A percentile compares a stretch with the other conserved stretches of the same genome.
phyloP scores from a whole-genome alignment of 1,284 basidiomycete genomes.

The Porogramme epimiltina region DNA sequence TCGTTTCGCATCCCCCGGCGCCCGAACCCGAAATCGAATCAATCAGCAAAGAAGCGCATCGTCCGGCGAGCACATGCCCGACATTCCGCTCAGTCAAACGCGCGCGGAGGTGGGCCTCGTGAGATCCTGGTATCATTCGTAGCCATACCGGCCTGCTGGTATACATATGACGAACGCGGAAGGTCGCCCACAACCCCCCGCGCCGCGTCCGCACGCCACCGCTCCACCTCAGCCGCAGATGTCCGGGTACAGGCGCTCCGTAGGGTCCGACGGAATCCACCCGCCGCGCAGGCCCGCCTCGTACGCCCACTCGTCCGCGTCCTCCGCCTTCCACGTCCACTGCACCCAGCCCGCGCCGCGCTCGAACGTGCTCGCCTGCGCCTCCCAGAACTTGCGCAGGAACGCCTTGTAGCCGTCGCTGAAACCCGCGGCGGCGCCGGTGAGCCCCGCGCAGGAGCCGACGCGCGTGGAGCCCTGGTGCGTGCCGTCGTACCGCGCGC shows the following conservation, averaged over 20 bases:
- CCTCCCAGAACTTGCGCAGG: constrained; percentile 84
- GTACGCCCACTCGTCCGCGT: constrained; percentile 78
- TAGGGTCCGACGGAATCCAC: constrained; percentile 79
- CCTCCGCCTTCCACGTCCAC: constrained; percentile 63
- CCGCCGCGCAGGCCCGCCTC: constrained; percentile 76
- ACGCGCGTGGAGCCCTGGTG: constrained; percentile 65
- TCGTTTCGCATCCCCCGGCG: too few species aligned
- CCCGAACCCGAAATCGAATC: too few species aligned
- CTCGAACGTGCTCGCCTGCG: constrained; percentile 63
- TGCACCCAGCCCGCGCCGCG: constrained; percentile 72
- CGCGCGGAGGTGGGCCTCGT: too few species aligned
- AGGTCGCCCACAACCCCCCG: too few species aligned
- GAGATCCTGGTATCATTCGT: too few species aligned
- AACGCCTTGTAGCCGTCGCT: constrained; percentile 82
- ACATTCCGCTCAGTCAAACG: too few species aligned
- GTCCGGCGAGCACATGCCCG: too few species aligned
- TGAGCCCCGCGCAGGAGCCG: constrained; percentile 74
- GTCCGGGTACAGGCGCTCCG: constrained; percentile 46
- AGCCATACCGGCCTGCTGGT: too few species aligned
- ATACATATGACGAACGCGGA: too few species aligned
- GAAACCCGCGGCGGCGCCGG: constrained; percentile 75
- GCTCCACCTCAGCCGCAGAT: constrained; percentile 55
- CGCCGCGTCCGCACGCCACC: too few species aligned
- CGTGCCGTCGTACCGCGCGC: constrained; percentile 81
- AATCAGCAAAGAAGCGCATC: too few species aligned